Conservation (phyloP, 805 yeast species). For the Metschnikowia gruessii region DNA sequence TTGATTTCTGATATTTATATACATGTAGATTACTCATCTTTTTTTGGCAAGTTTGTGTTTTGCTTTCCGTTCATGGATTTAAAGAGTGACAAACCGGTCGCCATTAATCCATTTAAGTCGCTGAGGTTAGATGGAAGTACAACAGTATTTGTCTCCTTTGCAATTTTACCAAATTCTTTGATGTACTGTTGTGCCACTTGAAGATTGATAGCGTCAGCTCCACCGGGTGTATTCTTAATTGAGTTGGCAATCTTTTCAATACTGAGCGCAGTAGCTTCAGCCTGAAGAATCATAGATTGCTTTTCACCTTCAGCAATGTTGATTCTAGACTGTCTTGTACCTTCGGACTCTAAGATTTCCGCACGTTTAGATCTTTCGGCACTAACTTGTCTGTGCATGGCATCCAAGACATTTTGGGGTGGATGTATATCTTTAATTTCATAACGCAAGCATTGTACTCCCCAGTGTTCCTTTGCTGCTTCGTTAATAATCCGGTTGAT, state of each 20-base stretch:
- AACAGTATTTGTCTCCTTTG: conserved; percentile 76
- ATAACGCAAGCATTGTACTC: conserved; percentile 76
- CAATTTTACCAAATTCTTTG: conserved; percentile 75
- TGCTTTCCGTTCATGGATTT: conserved; percentile 25
- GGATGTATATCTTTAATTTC: conserved; percentile 89
- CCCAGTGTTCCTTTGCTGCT: conserved; percentile 80
- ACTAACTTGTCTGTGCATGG: conserved; percentile 88
- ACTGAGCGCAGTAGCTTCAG: conserved; percentile 73
- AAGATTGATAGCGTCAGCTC: conserved; percentile 70
- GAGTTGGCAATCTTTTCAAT: conserved; percentile 63
- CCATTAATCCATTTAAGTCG: conserved; percentile 70
- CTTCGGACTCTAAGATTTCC: conserved; percentile 73
- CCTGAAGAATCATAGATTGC: conserved; percentile 60
- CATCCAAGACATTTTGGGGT: conserved; percentile 78
- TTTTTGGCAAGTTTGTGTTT: background rate
- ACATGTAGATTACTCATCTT: conserved; percentile 1
- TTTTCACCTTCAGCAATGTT: conserved; percentile 75
- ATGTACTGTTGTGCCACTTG: conserved; percentile 84
- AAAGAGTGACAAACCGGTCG: conserved; percentile 72
- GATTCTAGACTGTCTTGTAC: conserved; percentile 55
- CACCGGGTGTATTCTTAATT: conserved; percentile 64
- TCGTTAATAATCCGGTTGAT: conserved; percentile 79
- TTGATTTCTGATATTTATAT: background rate
- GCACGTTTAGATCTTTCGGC: conserved; percentile 81
- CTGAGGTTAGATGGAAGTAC: conserved; percentile 75